Conservation (phyloP, 257 asterid genomes). For the Nicotiana knightiana region DNA sequence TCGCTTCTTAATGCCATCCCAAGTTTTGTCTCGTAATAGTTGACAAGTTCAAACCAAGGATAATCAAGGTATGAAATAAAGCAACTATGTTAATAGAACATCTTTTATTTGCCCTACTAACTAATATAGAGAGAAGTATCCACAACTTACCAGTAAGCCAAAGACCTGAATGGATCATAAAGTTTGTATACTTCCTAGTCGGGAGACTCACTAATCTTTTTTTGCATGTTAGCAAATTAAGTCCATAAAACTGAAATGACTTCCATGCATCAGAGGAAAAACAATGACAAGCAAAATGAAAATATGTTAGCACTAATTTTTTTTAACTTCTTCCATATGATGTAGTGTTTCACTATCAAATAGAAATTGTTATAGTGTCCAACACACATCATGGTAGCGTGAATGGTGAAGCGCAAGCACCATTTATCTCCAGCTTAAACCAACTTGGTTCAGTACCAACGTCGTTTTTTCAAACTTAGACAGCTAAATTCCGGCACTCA, state of each 20-base stretch:
- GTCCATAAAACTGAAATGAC: not conserved
- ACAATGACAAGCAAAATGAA: not conserved
- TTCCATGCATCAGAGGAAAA: not conserved
- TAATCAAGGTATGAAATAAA: not conserved
- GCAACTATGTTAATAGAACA: not conserved
- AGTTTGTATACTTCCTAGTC: not conserved
- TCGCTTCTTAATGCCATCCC: not conserved
- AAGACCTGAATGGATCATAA: not conserved
- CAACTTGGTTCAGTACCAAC: not conserved
- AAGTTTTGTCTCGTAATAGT: not conserved
- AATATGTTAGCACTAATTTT: not conserved
- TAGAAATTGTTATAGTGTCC: slow-evolving; percentile 36
- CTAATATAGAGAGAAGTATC: not conserved
- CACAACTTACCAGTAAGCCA: not conserved
- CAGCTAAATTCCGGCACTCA: slow-evolving; percentile 13
- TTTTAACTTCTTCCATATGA: slow-evolving; percentile 32
- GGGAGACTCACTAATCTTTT: not conserved
- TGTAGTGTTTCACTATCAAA: slow-evolving; percentile 37
- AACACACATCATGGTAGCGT: slow-evolving; percentile 40
- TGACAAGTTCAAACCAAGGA: not conserved
- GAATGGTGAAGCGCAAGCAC: slow-evolving; percentile 30
- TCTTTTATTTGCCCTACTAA: not conserved
- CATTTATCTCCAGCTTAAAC: slow-evolving; percentile 8
- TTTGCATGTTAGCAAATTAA: not conserved
- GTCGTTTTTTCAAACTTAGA: not conserved